These are phyloP conservation scores for Antarctomyces pellizariae DNA, from an alignment of 495 filamentous ascomycete genomes.

Conservation along the genomic window DNA sequence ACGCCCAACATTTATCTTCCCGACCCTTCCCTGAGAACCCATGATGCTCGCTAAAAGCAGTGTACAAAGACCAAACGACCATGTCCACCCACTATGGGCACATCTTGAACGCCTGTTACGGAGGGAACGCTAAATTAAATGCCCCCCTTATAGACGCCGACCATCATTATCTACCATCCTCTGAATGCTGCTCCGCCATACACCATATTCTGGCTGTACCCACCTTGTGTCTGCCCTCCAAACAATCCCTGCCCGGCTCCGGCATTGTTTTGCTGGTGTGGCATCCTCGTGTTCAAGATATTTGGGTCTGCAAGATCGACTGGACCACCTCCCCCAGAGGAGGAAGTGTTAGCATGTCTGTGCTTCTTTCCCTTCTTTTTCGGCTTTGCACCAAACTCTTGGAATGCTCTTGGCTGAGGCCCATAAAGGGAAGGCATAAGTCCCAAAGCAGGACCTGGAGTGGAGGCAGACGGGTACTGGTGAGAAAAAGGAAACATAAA, in stretches of 20 bases:
- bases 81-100: too few species aligned
- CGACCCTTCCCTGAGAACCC: constrained; percentile 13
- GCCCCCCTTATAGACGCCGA: constrained; percentile 6
- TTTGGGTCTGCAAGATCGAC: constrained; percentile 99
- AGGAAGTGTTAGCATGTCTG: constrained; percentile 99
- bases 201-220: constrained; percentile 79
- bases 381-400: constrained; percentile 78
- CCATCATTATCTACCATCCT: constrained; percentile 34
- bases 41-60: constrained; percentile 17
- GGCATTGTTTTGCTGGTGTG: constrained; percentile 52
- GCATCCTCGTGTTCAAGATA: constrained; percentile 95
- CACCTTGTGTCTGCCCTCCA: constrained; percentile 89
- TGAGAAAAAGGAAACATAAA: constrained; percentile 63
- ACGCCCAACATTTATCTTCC: constrained; percentile 16
- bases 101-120: too few species aligned
- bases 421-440: constrained; percentile 78
- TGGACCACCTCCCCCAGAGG: constrained; percentile 89
- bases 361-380: constrained; percentile 99
- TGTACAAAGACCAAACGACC: constrained; percentile 4
- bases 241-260: constrained; percentile 75
- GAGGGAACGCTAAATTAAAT: constrained; percentile 7
- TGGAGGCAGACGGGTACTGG: constrained; percentile 66
- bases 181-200: constrained; percentile 57
- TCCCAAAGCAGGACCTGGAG: constrained; percentile 71
- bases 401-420: constrained; percentile 56